Evolutionary conservation across 2,329 filamentous ascomycete species (phyloP), one percentile per base, ranked within the genome.

Genomic region (Dothideomycetidae sp.): DNA sequence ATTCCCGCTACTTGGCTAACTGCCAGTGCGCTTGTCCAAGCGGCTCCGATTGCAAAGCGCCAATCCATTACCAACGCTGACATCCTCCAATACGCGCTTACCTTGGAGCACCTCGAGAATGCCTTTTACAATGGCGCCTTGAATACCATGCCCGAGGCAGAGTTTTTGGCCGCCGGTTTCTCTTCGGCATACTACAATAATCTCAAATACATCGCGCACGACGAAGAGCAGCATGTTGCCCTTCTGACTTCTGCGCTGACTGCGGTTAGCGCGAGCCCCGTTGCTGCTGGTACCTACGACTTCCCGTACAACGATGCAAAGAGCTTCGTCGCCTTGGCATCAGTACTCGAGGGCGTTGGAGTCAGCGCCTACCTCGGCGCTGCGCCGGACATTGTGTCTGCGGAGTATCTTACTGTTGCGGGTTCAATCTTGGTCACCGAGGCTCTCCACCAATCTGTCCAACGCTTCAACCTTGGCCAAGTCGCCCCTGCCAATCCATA

Each of bases 391-490:
- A 75, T 73, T 44, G 63, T 67, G 42, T 64, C 67, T 52, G 67
- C 71, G 44, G 58, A 60, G 14, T 76, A 76, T 55, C 58, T 80
- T 31, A 70, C 69, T 0, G 67, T 67, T 3, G 75, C 75, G 1
- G 75, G 69, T 15, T 68, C 68, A 39, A 73, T 81, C 50, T 60
- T 81, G 23, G 71, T 71, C 17, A 68, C 78, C 39, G 75, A 79
- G 49, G 66, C 75, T 19, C 67, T 75, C 7, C 75, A 81, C 59
- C 68, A 68, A 1, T 61, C 76, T 3, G 77, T 75, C 58, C 60
- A 78, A 45, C 52, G 75, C 36, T 54, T 59, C 18, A 58, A 58
- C 5, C 56, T 66, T 12, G 54, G 59, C 33, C 51, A 71, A 47
- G 53, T 55, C 3, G 71, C 74, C 2, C 74, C 72, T 49, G 60